Evolutionary conservation across 1,139 yeast species (phyloP).

Genomic region (Candida pseudoviswanathii): DNA sequence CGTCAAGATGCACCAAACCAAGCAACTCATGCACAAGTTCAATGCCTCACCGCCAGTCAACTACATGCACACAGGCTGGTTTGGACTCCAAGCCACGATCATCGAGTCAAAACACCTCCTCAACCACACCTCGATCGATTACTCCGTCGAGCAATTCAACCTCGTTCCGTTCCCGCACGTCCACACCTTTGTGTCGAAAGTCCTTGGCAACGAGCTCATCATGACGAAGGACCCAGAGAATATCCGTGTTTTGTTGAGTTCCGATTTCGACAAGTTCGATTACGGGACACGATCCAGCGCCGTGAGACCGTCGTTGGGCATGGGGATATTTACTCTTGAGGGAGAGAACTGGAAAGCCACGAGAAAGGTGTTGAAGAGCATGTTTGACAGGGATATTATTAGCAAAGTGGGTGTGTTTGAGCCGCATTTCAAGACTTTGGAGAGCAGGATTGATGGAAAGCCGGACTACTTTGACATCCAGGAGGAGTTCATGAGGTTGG

Average conservation of each 20-base stretch:
- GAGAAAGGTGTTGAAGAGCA: slow-evolving; percentile 55
- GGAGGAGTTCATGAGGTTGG: slow-evolving; percentile 36
- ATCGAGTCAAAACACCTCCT: not conserved
- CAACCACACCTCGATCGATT: not conserved
- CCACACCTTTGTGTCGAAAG: slow-evolving; percentile 8
- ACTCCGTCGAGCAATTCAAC: not conserved
- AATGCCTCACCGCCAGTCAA: slow-evolving; percentile 3
- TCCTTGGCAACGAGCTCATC: slow-evolving; percentile 20
- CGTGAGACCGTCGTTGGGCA: slow-evolving; percentile 48
- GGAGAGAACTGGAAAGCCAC: slow-evolving; percentile 59
- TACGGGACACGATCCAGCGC: slow-evolving; percentile 46
- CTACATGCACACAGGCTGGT: slow-evolving; percentile 11
- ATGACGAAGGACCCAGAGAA: slow-evolving; percentile 31
- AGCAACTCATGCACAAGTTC: not conserved
- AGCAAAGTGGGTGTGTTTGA: slow-evolving; percentile 49
- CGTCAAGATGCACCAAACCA: not conserved
- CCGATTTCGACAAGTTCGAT: slow-evolving; percentile 49
- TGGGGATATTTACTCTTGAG: slow-evolving; percentile 57
- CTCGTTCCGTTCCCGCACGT: not conserved
- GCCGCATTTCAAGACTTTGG: slow-evolving; percentile 39
- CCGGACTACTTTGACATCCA: slow-evolving; percentile 36
- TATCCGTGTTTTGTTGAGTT: slow-evolving; percentile 37
- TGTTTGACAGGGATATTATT: slow-evolving; percentile 53
- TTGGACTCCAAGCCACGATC: slow-evolving; percentile 6
- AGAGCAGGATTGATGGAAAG: slow-evolving; percentile 28